Base-by-base conservation (phyloP, 768 basidiomycete genomes). In the Symmetrospora coprosmae region DNA sequence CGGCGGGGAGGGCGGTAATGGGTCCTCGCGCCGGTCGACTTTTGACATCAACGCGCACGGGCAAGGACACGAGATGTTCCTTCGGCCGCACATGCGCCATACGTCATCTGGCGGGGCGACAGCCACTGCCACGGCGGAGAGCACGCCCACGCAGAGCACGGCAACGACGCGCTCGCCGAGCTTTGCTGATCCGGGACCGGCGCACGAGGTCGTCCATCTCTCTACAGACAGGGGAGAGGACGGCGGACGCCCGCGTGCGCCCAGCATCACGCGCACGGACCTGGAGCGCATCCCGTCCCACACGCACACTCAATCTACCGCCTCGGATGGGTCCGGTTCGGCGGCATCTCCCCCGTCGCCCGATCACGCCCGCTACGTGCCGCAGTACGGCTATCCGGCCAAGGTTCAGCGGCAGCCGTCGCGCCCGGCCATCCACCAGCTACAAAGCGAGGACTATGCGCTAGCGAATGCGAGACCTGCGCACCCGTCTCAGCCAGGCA, bases 191-290 rank as follows among this genome's bases (percentile, higher is more conserved):
- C 23, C 52, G 31, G 6, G 13, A 33, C 33, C 33, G 31, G 27
- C 49, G 23, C 52, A 55, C 27, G 52, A 55, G 27, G 37, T 55
- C 7, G 52, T 55, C 13, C 52, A 39, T 55, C 14, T 39, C 25
- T 23, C 52, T 8, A 21, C 25, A n/a, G n/a, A n/a, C n/a, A n/a
- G n/a, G n/a, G n/a, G n/a, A 23, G 52, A 55, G 37, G 33, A 55
- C 4, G 28, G 40, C 27, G 52, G 52, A 16, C 34, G 52, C 4
- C 37, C 52, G 25, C 37, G 52, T n/a, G 52, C 52, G 31, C 55
- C 55, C 46, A 45, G 41, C 13, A 58, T 46, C 31, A 46, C 55
- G 28, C 43, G 55, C 3, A 58, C 40, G 23, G 41, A 43, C 30
- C 23, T 58, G 25, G 55, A 43, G n/a, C 40, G 55, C 11, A 27